Conservation (phyloP, 164 flowering plant species). For the Buxus sempervirens region DNA sequence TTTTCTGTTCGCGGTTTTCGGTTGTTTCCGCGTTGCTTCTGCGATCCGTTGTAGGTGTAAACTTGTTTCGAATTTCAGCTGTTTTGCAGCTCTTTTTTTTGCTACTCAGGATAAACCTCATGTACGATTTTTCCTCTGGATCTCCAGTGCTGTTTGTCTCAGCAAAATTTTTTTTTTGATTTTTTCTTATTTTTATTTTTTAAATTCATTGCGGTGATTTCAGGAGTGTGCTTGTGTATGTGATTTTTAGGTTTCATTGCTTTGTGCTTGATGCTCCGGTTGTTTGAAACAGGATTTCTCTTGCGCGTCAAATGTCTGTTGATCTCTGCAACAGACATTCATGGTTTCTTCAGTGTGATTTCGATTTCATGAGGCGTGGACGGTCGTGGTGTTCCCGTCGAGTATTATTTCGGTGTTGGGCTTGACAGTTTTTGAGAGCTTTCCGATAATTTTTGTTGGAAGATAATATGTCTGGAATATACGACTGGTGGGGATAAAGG, state of each 20-base stretch:
- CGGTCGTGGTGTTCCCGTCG: constrained; percentile 50
- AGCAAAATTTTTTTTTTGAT: neutral
- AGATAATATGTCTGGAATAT: neutral
- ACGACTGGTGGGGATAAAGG: neutral
- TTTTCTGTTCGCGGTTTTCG: neutral
- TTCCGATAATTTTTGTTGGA: neutral
- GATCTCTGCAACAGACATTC: constrained; percentile 27
- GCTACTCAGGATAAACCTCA: neutral
- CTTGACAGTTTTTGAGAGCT: constrained; percentile 29
- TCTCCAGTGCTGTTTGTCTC: neutral
- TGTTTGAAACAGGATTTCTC: constrained; percentile 33
- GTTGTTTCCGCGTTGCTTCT: neutral
- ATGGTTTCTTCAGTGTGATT: constrained; percentile 31
- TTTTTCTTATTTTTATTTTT: neutral
- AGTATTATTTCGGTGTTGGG: constrained; percentile 64
- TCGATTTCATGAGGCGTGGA: constrained; percentile 47
- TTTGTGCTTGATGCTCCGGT: neutral
- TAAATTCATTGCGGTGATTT: no score
- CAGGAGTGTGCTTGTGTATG: neutral
- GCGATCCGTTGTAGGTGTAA: neutral
- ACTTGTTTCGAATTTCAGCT: neutral
- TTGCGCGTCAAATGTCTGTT: constrained; percentile 67
- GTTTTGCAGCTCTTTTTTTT: neutral
- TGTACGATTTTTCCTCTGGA: neutral
- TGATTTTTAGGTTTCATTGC: neutral